A percentile compares a stretch with the other conserved stretches of the same genome.
phyloP scores from a whole-genome alignment of 2,329 filamentous ascomycete species.

The Aspergillus quadricinctus region DNA sequence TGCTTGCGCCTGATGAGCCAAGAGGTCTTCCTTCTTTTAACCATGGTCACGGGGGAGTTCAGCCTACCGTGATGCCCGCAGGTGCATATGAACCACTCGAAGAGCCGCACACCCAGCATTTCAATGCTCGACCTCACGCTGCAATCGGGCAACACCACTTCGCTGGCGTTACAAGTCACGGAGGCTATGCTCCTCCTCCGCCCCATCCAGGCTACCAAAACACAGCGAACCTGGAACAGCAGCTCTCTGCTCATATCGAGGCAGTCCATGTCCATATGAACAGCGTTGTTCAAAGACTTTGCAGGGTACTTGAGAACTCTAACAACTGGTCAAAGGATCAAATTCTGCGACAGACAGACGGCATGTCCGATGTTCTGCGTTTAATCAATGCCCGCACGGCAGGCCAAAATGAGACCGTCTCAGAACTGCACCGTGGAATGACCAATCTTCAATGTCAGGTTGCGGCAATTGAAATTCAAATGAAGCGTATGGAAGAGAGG shows the following conservation, averaged over 20 bases:
- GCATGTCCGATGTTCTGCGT: constrained; percentile 12
- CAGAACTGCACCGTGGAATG: constrained; percentile 8
- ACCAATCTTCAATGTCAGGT: constrained; percentile 13
- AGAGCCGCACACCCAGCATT: neutral
- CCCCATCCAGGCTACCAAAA: constrained; percentile 19
- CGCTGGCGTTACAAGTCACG: constrained; percentile 15
- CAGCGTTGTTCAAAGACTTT: constrained; percentile 8
- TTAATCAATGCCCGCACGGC: constrained; percentile 10
- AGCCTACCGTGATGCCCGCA: neutral
- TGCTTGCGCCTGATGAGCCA: neutral
- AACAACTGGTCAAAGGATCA: constrained; percentile 20
- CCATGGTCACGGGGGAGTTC: neutral
- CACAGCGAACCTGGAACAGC: constrained; percentile 19
- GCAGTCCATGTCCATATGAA: constrained; percentile 20
- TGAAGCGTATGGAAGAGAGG: constrained; percentile 9
- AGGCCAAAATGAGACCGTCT: constrained; percentile 11
- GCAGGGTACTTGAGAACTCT: constrained; percentile 13
- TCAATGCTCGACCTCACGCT: neutral
- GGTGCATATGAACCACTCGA: neutral
- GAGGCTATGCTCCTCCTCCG: constrained; percentile 22
- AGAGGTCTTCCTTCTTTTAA: neutral
- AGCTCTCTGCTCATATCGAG: constrained; percentile 14
- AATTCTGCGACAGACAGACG: constrained; percentile 16
- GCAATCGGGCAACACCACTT: constrained; percentile 3
- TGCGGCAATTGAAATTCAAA: constrained; percentile 7